Percentiles rank a stretch among this genome's conserved stretches.
Evolutionary conservation across 1,139 yeast genomes (phyloP).

Genomic region (Pichia sp.): DNA sequence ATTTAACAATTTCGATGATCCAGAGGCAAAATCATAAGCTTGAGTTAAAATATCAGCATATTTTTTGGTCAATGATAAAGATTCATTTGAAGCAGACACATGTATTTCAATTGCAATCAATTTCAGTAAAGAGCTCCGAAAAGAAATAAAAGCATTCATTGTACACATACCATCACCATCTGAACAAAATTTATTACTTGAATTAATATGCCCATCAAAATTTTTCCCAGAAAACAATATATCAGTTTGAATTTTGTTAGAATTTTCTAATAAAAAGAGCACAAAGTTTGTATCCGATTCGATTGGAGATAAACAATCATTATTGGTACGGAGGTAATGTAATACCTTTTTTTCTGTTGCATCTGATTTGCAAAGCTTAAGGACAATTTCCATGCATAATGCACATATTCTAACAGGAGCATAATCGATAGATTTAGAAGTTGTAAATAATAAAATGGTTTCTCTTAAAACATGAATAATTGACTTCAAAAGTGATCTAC

Average conservation of each 20-base stretch:
- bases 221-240: slow-evolving; percentile 45
- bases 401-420: slow-evolving; percentile 56
- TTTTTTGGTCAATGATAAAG: slow-evolving; percentile 48
- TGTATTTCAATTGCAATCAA: slow-evolving; percentile 71
- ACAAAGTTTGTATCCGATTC: slow-evolving; percentile 39
- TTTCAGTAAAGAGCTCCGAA: slow-evolving; percentile 57
- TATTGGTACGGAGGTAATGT: slow-evolving; percentile 42
- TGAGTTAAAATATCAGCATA: slow-evolving; percentile 52
- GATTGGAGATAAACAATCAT: slow-evolving; percentile 6
- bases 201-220: slow-evolving; percentile 39
- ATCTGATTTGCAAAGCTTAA: slow-evolving; percentile 52
- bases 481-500: slow-evolving; percentile 49
- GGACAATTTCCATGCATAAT: slow-evolving; percentile 51
- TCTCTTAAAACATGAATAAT: slow-evolving; percentile 45
- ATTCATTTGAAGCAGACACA: slow-evolving; percentile 44
- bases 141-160: slow-evolving; percentile 54
- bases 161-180: slow-evolving; percentile 44
- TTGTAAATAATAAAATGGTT: slow-evolving; percentile 32
- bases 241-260: slow-evolving; percentile 44
- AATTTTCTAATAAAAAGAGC: slow-evolving; percentile 45
- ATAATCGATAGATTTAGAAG: slow-evolving; percentile 37
- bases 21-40: slow-evolving; percentile 40
- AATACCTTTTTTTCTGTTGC: slow-evolving; percentile 49
- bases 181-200: slow-evolving; percentile 33
- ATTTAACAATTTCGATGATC: slow-evolving; percentile 58